Base-by-base conservation (phyloP, 2,329 filamentous ascomycete species). In the Chrysoporthe puriensis region DNA sequence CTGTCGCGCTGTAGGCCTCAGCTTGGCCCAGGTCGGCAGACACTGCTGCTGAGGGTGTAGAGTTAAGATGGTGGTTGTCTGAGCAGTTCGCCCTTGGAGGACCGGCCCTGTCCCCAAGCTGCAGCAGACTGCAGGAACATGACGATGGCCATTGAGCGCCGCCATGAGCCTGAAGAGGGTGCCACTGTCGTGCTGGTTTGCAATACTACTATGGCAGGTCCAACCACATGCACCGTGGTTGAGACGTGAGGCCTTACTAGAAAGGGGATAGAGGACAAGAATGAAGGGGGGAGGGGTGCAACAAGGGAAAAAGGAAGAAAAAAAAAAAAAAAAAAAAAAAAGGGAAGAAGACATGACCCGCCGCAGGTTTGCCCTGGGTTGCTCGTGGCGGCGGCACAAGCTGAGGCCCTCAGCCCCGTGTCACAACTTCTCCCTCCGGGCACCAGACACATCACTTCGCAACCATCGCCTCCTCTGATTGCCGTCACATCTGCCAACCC, bases 81-180 rank as follows among this genome's bases (percentile, higher is more conserved):
- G 32, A 57, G 32, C 26, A 36, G 52, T 14, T 57, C 54, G 40
- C 14, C 36, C 32, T 56, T 56, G 13, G 36, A 56, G 61, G 61
- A 36, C 26, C 61, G 61, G 61, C 40, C 62, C 50, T 63, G 36
- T 63, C n/a, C 62, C 36, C 62, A 44, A 54, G 14, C 62, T 63
- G 61, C 61, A 56, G 61, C 61, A 36, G 34, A 56, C 61, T 63
- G 48, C 50, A 63, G 48, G 50, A 54, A 56, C 62, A 56, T 44
- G 50, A 43, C 2, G 32, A 18, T 34, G 34, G 9, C 18, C 44
- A 56, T 32, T 7, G 16, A 48, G 21, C 4, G 9, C 34, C 42
- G 26, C 26, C 26, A 26, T 26, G 26, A 48, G 40, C 42, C 18
- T 58, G 42, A 9, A 40, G 36, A 40, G 36, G 36, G 36, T 40